These are phyloP conservation scores for Theileria equi DNA, from an alignment of 169 alveolate species.

Conservation along the genomic window DNA sequence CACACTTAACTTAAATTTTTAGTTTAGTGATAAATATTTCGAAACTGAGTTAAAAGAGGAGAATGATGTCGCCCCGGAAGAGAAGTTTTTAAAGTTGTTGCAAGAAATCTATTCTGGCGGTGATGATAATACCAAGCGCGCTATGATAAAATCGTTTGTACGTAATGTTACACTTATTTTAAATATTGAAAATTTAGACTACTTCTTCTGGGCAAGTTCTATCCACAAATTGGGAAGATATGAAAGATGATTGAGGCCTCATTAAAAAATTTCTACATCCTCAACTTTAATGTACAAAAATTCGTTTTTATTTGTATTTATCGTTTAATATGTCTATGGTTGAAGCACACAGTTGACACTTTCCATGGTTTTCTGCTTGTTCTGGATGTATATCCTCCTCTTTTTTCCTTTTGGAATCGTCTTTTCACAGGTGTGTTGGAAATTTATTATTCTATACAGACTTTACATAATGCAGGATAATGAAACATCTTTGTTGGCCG, in stretches of 20 bases:
- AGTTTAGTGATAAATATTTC: conserved; percentile 17
- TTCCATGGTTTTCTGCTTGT: neutral
- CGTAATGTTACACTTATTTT: neutral
- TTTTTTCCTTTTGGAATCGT: neutral
- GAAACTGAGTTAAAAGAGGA: conserved; percentile 6
- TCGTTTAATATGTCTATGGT: too few relatives aligned
- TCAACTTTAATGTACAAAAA: neutral
- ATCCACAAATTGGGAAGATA: conserved; percentile 43
- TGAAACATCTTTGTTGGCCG: conserved; percentile 11
- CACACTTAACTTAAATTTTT: neutral
- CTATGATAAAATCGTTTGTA: conserved; percentile 59
- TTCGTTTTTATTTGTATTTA: neutral
- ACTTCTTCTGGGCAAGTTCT: conserved; percentile 40
- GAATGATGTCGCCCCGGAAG: neutral
- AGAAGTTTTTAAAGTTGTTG: conserved; percentile 18
- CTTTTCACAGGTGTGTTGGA: neutral
- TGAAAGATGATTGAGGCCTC: conserved; percentile 7
- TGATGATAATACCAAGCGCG: conserved; percentile 52
- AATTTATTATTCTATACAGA: too few relatives aligned
- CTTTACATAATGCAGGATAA: neutral
- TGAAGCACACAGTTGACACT: too few relatives aligned
- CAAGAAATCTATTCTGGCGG: conserved; percentile 47
- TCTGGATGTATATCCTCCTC: neutral
- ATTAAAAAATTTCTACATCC: neutral
- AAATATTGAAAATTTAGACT: neutral